Conservation (phyloP, 148 eudicot species). For the Camellia granthamiana region DNA sequence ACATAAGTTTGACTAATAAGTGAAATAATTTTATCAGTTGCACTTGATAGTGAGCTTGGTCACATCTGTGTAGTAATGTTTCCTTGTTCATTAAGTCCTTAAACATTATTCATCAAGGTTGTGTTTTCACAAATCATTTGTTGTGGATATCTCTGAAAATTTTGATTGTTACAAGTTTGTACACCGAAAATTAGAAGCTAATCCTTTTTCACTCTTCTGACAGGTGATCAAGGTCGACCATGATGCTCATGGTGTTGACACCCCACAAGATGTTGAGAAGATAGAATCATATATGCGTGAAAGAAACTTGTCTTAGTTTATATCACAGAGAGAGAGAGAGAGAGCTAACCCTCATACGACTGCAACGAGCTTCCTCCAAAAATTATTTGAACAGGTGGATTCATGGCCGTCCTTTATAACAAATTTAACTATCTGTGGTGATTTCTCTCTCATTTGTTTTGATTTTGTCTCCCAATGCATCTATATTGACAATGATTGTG, state of each 20-base stretch:
- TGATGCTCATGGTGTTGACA: conserved; percentile 79
- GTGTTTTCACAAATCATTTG: neutral
- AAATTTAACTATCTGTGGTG: no score
- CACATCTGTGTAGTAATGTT: no score
- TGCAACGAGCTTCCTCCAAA: neutral
- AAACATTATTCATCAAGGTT: neutral
- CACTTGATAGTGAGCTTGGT: no score
- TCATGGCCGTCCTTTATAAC: no score
- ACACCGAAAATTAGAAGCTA: neutral
- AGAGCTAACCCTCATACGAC: neutral
- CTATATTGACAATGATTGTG: no score
- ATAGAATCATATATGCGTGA: conserved; percentile 69
- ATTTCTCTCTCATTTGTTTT: neutral
- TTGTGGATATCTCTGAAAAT: neutral
- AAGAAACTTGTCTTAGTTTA: conserved; percentile 49
- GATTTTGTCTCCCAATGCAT: neutral
- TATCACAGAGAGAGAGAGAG: neutral
- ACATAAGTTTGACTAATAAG: no score
- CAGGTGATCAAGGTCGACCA: conserved; percentile 89
- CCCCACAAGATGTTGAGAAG: conserved; percentile 77
- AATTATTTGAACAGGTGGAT: no score
- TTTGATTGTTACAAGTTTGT: no score
- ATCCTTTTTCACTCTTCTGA: neutral
- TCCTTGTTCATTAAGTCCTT: neutral
- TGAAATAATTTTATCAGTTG: no score